phyloP scores from a whole-genome alignment of 2,329 filamentous ascomycete species.

The Clonostachys sp. region DNA sequence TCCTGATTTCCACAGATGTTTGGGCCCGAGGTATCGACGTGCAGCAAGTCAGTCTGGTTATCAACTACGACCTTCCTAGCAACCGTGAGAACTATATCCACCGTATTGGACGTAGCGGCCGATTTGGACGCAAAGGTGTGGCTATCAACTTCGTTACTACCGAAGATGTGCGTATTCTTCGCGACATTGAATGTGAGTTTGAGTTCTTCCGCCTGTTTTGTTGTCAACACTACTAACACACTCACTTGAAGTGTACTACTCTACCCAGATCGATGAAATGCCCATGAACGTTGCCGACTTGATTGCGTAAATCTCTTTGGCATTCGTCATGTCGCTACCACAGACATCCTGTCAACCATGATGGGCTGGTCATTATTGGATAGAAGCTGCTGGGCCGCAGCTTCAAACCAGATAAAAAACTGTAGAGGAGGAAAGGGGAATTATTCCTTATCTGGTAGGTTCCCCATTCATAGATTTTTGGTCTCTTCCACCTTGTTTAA shows the following conservation, averaged over 20 bases:
- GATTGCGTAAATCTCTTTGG: conserved; percentile 32
- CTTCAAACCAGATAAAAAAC: too few relatives aligned
- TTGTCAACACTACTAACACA: conserved; percentile 21
- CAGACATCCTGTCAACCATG: too few relatives aligned
- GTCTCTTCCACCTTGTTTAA: too few relatives aligned
- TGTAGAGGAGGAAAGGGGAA: conserved; percentile 21
- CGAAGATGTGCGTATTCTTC: conserved; percentile 93
- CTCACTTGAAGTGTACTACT: conserved; percentile 70
- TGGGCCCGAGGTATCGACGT: conserved; percentile 99
- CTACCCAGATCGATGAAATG: conserved; percentile 97
- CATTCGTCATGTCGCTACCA: too few relatives aligned
- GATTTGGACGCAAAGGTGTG: conserved; percentile 96
- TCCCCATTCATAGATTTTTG: not conserved
- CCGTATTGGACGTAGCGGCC: conserved; percentile 90
- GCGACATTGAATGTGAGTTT: conserved; percentile 85
- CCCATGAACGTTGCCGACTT: conserved; percentile 84
- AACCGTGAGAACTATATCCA: conserved; percentile 99
- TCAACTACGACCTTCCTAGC: conserved; percentile 97
- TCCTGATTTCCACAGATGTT: conserved; percentile 95
- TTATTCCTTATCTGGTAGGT: conserved; percentile 14
- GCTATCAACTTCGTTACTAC: conserved; percentile 99
- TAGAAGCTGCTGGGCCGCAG: not conserved
- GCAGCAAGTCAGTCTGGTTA: conserved; percentile 95
- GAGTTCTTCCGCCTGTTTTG: not conserved
- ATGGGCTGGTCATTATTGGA: not conserved